phyloP scores from a whole-genome alignment of 345 rosid species.

The Hypericum androsaemum region DNA sequence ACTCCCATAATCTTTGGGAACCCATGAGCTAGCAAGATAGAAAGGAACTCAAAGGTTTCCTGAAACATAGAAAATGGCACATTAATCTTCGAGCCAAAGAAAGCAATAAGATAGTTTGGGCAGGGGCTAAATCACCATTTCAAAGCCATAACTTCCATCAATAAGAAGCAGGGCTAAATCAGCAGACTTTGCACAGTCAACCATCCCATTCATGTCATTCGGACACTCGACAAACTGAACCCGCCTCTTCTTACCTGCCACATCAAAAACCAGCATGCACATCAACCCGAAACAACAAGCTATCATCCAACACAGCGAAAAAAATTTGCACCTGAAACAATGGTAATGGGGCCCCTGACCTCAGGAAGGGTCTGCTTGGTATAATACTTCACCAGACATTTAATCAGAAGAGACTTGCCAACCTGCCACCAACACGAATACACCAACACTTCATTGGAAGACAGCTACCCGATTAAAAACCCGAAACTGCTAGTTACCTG shows the following conservation, averaged over 20 bases:
- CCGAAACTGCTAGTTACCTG: constrained; percentile 25
- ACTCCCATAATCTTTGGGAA: constrained; percentile 94
- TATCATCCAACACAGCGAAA: not conserved
- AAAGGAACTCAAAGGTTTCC: constrained; percentile 97
- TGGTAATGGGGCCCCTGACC: constrained; percentile 79
- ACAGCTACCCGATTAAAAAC: no score
- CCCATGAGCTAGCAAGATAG: constrained; percentile 89
- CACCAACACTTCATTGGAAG: no score
- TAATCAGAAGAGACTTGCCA: constrained; percentile 84
- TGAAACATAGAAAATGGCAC: constrained; percentile 19
- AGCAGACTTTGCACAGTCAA: constrained; percentile 85
- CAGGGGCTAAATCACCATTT: constrained; percentile 42
- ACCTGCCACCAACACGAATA: constrained; percentile 32
- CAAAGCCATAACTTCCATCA: constrained; percentile 95
- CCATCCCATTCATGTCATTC: constrained; percentile 95
- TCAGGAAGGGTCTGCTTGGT: constrained; percentile 72
- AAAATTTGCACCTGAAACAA: constrained; percentile 58
- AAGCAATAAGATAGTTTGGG: no score
- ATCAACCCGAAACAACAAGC: not conserved
- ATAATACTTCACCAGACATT: constrained; percentile 68
- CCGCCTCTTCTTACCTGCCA: constrained; percentile 61
- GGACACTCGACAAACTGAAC: constrained; percentile 95
- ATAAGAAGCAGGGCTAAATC: constrained; percentile 87
- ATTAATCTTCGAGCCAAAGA: constrained; percentile 17
- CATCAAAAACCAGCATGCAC: constrained; percentile 9